Evolutionary conservation across 2,329 filamentous ascomycete species (phyloP).

Genomic region (Plenodomus lindquistii): DNA sequence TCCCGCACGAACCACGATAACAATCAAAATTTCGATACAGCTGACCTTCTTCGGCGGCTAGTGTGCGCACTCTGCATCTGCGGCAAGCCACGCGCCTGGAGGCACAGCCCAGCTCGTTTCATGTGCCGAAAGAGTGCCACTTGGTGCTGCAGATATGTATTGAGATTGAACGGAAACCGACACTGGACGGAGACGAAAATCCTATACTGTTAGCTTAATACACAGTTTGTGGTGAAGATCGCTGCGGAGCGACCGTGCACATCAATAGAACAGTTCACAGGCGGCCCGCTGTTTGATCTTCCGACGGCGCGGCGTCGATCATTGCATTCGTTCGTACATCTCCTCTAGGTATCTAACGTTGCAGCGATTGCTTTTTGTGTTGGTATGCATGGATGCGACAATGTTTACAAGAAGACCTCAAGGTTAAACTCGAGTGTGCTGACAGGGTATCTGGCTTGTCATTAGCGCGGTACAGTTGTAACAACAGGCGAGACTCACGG

Average conservation of each 20-base stretch:
- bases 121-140: too few species aligned
- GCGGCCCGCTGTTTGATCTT: not conserved
- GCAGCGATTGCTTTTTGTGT: not conserved
- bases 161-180: too few species aligned
- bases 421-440: slow-evolving; percentile 94
- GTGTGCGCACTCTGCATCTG: too few species aligned
- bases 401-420: slow-evolving; percentile 78
- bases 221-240: too few species aligned
- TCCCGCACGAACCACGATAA: too few species aligned
- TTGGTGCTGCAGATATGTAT: too few species aligned
- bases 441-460: slow-evolving; percentile 71
- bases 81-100: too few species aligned
- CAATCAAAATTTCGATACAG: too few species aligned
- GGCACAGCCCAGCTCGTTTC: too few species aligned
- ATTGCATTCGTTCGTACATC: slow-evolving; percentile 8
- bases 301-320: not conserved
- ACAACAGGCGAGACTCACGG: slow-evolving; percentile 56
- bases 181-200: too few species aligned
- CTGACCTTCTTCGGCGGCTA: too few species aligned
- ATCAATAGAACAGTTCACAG: not conserved
- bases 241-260: not conserved
- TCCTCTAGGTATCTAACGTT: slow-evolving; percentile 13
- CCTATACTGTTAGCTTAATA: too few species aligned
- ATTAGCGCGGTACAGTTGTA: slow-evolving; percentile 20
- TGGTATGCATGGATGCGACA: not conserved